These are phyloP conservation scores for Jaltomata sinuosa DNA, from an alignment of 257 asterid genomes.

Conservation along the genomic window DNA sequence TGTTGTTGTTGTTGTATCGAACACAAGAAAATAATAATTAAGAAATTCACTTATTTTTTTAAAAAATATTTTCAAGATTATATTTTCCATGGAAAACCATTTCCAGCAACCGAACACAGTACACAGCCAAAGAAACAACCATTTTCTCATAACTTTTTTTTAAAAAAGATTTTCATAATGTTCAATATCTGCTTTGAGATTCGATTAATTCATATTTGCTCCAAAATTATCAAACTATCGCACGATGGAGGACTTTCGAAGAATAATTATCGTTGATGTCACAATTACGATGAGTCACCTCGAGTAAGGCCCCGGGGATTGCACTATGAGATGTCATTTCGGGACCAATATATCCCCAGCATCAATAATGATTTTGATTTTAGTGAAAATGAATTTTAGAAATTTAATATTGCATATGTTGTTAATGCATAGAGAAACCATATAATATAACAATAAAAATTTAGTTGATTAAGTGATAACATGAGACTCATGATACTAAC, in stretches of 20 bases:
- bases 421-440: not conserved
- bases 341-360: not conserved
- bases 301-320: not conserved
- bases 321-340: not conserved
- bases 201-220: not conserved
- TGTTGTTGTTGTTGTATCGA: too few relatives aligned
- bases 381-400: not conserved
- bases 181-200: too few relatives aligned
- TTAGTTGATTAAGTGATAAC: not conserved
- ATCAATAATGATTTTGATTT: not conserved
- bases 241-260: not conserved
- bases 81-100: too few relatives aligned
- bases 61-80: too few relatives aligned
- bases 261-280: not conserved
- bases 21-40: too few relatives aligned
- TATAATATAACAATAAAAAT: not conserved
- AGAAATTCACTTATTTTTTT: too few relatives aligned
- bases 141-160: not conserved
- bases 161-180: not conserved
- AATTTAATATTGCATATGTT: not conserved
- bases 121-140: not conserved
- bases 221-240: not conserved
- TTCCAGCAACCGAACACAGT: not conserved
- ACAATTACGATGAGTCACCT: not conserved
- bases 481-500: not conserved